Conservation (phyloP, 2,329 filamentous ascomycete species). For the Fusarium sp. region DNA sequence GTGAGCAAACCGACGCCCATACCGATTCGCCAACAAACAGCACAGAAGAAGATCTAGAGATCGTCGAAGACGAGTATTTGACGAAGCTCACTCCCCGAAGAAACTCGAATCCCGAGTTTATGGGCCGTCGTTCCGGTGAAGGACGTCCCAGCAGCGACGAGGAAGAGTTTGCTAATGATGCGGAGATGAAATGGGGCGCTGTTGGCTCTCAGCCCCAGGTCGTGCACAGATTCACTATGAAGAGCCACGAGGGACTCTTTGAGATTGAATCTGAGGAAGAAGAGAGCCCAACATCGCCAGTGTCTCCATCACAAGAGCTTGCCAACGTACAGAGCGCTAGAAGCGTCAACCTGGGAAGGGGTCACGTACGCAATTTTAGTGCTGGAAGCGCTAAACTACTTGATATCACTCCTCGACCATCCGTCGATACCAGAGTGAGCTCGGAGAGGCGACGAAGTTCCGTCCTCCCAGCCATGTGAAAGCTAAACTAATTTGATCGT, state of each 20-base stretch:
- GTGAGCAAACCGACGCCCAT: constrained; percentile 50
- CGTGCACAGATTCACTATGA: constrained; percentile 69
- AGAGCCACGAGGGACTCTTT: constrained; percentile 66
- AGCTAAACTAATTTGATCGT: constrained; percentile 32
- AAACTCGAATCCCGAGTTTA: constrained; percentile 44
- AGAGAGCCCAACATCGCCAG: constrained; percentile 48
- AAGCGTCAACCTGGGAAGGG: constrained; percentile 75
- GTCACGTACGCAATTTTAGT: constrained; percentile 79
- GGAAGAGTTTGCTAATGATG: constrained; percentile 61
- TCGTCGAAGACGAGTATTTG: constrained; percentile 79
- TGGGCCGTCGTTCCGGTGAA: constrained; percentile 62
- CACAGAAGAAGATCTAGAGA: constrained; percentile 74
- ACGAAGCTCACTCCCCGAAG: constrained; percentile 59
- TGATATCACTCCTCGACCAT: constrained; percentile 71
- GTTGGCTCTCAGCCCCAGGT: constrained; percentile 66
- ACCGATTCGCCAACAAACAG: constrained; percentile 58
- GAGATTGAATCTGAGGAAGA: constrained; percentile 58
- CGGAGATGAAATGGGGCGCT: constrained; percentile 66
- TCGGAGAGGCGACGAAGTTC: constrained; percentile 49
- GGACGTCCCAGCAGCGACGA: constrained; percentile 71
- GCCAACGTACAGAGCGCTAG: constrained; percentile 72
- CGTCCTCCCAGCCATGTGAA: constrained; percentile 34
- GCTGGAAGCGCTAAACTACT: constrained; percentile 82
- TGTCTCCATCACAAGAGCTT: constrained; percentile 52
- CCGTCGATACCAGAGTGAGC: constrained; percentile 63